Conservation (phyloP, 768 basidiomycete species). For the Leccinum fibrillosum region DNA sequence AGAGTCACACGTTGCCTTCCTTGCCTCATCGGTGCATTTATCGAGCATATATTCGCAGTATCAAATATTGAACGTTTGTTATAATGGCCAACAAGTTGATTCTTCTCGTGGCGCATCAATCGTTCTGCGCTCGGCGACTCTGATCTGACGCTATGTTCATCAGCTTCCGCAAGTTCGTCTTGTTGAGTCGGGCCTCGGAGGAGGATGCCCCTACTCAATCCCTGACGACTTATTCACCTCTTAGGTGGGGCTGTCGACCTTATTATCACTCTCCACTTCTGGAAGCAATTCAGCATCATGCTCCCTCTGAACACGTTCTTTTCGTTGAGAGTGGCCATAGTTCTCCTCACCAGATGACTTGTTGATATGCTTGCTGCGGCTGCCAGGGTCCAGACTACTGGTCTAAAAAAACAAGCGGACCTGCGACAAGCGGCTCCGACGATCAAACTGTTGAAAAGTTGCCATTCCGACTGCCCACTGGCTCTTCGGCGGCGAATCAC, state of each 20-base stretch:
- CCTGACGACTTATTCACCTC: not conserved
- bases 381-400: too few species aligned
- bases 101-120: not conserved
- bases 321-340: not conserved
- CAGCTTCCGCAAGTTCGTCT: not conserved
- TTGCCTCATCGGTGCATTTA: conserved; percentile 10
- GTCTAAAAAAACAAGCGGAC: not conserved
- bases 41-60: conserved; percentile 2
- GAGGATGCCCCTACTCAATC: not conserved
- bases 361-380: not conserved
- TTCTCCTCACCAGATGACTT: not conserved
- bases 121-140: not conserved
- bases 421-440: not conserved
- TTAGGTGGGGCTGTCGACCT: not conserved
- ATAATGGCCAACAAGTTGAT: not conserved
- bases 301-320: not conserved
- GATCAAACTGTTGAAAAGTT: conserved; percentile 9
- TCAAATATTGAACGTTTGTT: not conserved
- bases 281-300: conserved; percentile 18
- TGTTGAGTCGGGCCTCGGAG: not conserved
- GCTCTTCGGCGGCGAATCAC: conserved; percentile 36
- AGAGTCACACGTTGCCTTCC: not conserved
- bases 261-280: not conserved
- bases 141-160: not conserved
- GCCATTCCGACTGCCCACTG: conserved; percentile 32